Percentiles rank a stretch among this genome's conserved stretches.
Evolutionary conservation across 2,329 filamentous ascomycete species (phyloP).

Genomic region (Fusarium sarcochroum): DNA sequence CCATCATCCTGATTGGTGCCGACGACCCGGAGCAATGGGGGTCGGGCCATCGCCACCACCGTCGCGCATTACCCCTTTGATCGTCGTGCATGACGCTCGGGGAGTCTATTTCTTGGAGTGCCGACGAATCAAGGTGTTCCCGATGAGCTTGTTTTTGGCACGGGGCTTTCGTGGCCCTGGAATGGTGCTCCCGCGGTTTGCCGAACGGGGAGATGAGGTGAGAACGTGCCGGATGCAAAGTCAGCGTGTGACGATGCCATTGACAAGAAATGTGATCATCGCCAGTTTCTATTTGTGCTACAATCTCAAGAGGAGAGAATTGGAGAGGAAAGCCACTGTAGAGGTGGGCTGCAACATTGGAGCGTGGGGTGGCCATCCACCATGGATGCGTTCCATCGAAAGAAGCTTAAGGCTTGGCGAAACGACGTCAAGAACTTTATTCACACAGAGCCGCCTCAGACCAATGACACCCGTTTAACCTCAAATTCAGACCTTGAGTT

Average conservation of each 20-base stretch:
- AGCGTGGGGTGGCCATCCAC: slow-evolving; percentile 14
- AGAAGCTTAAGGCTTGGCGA: slow-evolving; percentile 17
- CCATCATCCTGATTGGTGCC: slow-evolving; percentile 34
- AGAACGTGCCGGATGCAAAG: not conserved
- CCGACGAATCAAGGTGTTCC: slow-evolving; percentile 23
- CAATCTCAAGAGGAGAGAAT: not conserved
- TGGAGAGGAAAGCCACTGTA: not conserved
- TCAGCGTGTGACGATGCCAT: not conserved
- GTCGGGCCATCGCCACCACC: slow-evolving; percentile 39
- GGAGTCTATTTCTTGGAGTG: slow-evolving; percentile 34
- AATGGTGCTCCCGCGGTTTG: not conserved
- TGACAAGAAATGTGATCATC: not conserved
- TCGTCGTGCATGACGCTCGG: slow-evolving; percentile 40
- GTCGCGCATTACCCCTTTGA: slow-evolving; percentile 42
- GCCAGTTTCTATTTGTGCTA: no score
- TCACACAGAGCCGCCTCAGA: slow-evolving; percentile 3
- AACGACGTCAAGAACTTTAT: slow-evolving; percentile 9
- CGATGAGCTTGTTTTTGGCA: slow-evolving; percentile 34
- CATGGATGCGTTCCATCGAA: slow-evolving; percentile 2
- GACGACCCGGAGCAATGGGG: slow-evolving; percentile 42
- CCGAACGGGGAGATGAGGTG: slow-evolving; percentile 8
- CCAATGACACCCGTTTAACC: slow-evolving; percentile 9
- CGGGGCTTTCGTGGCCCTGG: slow-evolving; percentile 2
- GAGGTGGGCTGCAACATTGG: slow-evolving; percentile 6
- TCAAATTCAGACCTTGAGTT: not conserved